Evolutionary conservation across 495 filamentous ascomycete genomes (phyloP).

Genomic region (Podospora fimiseda): DNA sequence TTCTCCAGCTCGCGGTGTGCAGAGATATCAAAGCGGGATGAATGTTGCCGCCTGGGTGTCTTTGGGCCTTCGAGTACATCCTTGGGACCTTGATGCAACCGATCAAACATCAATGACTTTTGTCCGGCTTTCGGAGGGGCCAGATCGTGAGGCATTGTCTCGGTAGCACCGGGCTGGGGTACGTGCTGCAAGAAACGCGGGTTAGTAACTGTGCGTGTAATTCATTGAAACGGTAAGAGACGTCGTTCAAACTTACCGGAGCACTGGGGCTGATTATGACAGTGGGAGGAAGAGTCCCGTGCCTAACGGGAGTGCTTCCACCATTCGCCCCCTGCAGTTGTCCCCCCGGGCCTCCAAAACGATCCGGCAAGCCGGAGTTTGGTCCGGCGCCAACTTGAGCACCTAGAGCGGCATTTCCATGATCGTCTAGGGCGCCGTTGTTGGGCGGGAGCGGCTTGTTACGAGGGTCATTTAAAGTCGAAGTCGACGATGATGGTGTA

Average conservation of each 20-base stretch:
- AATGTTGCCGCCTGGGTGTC: conserved; percentile 93
- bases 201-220: conserved; percentile 18
- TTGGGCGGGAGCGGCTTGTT: conserved; percentile 70
- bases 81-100: conserved; percentile 87
- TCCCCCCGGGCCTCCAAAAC: conserved; percentile 36
- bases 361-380: conserved; percentile 34
- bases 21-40: conserved; percentile 95
- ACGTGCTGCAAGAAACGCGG: conserved; percentile 57
- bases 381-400: conserved; percentile 25
- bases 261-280: conserved; percentile 94
- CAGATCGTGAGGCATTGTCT: conserved; percentile 98
- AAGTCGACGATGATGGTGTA: conserved; percentile 79
- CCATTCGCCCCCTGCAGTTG: conserved; percentile 47
- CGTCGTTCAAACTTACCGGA: conserved; percentile 58
- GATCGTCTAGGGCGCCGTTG: conserved; percentile 53
- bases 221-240: conserved; percentile 2
- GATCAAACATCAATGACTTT: conserved; percentile 86
- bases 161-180: conserved; percentile 85
- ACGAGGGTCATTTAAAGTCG: conserved; percentile 75
- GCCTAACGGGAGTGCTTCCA: conserved; percentile 61
- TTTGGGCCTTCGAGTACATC: conserved; percentile 91
- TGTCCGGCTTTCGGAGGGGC: conserved; percentile 81
- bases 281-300: conserved; percentile 71
- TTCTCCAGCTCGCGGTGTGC: conserved; percentile 95
- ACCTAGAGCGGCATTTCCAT: conserved; percentile 36